Evolutionary conservation across 768 basidiomycete genomes (phyloP), one percentile per base, ranked within the genome.

Genomic region (Hygrophorus russula): DNA sequence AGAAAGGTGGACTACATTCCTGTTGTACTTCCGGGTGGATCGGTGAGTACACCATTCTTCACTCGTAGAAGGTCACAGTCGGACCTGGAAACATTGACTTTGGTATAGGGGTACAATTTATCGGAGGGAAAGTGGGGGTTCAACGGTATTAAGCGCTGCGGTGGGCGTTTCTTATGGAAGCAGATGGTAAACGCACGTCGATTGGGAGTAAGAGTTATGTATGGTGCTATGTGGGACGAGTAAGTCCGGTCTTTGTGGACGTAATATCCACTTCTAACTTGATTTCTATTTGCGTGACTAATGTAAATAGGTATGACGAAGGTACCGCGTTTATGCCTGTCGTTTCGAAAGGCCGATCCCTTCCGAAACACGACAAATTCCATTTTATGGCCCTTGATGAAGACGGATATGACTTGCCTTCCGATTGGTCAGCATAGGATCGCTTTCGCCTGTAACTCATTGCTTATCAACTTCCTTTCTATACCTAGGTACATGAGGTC

Each of bases 201-300:
- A 36, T 70, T 71, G 20, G 77, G 81, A 20, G 77, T 73, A 5
- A 71, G 75, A 14, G 79, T 64, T 5, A 72, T 88, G 42, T 89
- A 89, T 49, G 80, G 81, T 17, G 84, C 85, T 5, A 89, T 88
- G 85, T 89, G 87, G 84, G 87, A 90, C 53, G 87, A 88, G 80
- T 76, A 46, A 54, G 70, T 62, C 4, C 38, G 49, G 19, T 19
- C 40, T 30, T 31, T 10, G 12, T 19, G 10, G 28, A 20, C 46
- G 20, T 42, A 32, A 5, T 30, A n/a, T 38, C 39, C 41, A 14
- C 37, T 39, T n/a, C 36, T 24, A 33, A 46, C 44, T 30, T 51
- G 27, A 36, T 36, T 39, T 12, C 32, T 28, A 44, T 24, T 46
- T 30, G 9, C 36, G 33, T 13, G 2, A 38, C 34, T 13, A 46